Percentiles rank a stretch among this genome's conserved stretches.
These are phyloP conservation scores for Amanita pallidorosea DNA, from an alignment of 768 basidiomycete genomes.

Conservation along the genomic window DNA sequence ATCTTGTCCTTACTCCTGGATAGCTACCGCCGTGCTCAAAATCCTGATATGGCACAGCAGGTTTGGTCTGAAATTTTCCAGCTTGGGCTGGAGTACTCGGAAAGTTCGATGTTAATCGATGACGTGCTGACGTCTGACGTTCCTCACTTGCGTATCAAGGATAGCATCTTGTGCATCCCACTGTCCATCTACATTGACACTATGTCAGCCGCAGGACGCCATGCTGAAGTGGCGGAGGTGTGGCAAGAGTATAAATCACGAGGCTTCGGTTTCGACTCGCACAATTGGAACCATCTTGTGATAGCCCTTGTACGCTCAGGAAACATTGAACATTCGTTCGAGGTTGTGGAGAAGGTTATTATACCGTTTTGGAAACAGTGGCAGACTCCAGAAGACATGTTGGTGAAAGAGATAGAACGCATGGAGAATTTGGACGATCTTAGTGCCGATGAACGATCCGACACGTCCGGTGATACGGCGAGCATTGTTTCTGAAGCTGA, in stretches of 20 bases:
- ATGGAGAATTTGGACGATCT: conserved; percentile 6
- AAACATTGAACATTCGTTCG: conserved; percentile 75
- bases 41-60: conserved; percentile 41
- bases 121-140: conserved; percentile 8
- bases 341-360: conserved; percentile 69
- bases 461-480: conserved; percentile 12
- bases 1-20: conserved; percentile 60
- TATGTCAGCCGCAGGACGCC: conserved; percentile 51
- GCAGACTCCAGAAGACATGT: conserved; percentile 8
- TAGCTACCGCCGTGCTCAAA: conserved; percentile 50
- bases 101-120: conserved; percentile 22
- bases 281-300: conserved; percentile 86
- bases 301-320: conserved; percentile 72
- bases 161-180: conserved; percentile 62
- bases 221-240: conserved; percentile 45
- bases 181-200: conserved; percentile 77
- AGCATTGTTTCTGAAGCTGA: background rate
- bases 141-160: conserved; percentile 14
- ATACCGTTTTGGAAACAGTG: conserved; percentile 31
- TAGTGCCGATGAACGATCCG: conserved; percentile 13
- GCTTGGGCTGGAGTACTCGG: conserved; percentile 35
- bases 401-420: background rate
- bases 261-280: conserved; percentile 74
- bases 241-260: conserved; percentile 56
- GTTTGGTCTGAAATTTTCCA: conserved; percentile 65